phyloP scores from a whole-genome alignment of 257 asterid species.

The Fraxinus pennsylvanica region DNA sequence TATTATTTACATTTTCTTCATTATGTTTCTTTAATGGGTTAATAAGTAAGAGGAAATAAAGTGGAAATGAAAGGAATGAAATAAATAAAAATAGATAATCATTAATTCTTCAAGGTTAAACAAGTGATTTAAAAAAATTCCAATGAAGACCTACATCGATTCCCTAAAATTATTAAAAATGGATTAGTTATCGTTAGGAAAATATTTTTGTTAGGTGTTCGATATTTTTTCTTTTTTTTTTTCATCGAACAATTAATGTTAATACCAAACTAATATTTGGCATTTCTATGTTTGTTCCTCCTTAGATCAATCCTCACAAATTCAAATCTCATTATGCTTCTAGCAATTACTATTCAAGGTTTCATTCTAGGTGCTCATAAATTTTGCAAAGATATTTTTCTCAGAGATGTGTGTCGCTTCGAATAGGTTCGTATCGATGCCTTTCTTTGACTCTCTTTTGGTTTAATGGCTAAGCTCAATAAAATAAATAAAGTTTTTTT shows the following conservation, averaged over 20 bases:
- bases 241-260: not conserved
- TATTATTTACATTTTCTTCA: not conserved
- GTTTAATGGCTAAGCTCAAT: too few species aligned
- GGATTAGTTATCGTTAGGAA: not conserved
- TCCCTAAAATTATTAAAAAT: not conserved
- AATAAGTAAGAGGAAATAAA: not conserved
- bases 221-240: not conserved
- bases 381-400: not conserved
- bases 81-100: not conserved
- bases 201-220: not conserved
- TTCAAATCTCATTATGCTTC: not conserved
- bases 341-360: too few species aligned
- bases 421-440: too few species aligned
- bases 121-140: not conserved
- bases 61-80: not conserved
- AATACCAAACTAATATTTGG: not conserved
- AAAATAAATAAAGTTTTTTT: too few species aligned
- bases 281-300: not conserved
- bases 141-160: not conserved
- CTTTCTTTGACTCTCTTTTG: too few species aligned
- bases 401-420: not conserved
- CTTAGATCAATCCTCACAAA: not conserved
- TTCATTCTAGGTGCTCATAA: not conserved
- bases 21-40: not conserved
- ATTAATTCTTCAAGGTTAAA: not conserved